These are phyloP conservation scores for Amphicarpaea edgeworthii DNA, from an alignment of 306 rosid genomes.

Conservation along the genomic window DNA sequence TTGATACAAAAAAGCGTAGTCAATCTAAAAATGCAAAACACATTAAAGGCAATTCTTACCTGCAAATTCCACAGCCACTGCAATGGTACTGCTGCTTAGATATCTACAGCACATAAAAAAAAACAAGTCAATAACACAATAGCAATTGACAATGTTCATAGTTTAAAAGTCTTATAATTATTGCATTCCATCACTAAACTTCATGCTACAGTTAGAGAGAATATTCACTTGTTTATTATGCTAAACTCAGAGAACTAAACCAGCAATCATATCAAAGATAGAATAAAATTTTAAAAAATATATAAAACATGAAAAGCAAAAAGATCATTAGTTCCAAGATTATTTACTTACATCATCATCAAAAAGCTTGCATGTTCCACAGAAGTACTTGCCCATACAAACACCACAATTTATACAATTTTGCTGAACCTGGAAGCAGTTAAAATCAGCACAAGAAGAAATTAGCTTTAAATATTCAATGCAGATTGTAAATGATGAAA, in stretches of 20 bases:
- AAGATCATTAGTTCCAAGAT: neutral
- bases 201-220: neutral
- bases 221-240: neutral
- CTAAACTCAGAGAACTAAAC: neutral
- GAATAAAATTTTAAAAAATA: conserved; percentile 2
- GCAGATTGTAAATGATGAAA: neutral
- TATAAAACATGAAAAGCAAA: neutral
- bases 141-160: neutral
- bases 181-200: neutral
- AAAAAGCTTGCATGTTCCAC: conserved; percentile 80
- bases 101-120: conserved; percentile 53
- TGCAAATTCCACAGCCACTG: conserved; percentile 89
- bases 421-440: conserved; percentile 71
- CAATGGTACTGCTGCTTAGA: conserved; percentile 89
- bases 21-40: neutral
- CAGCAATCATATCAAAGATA: neutral
- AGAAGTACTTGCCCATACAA: conserved; percentile 90
- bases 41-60: conserved; percentile 54
- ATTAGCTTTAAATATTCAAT: neutral
- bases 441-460: conserved; percentile 25
- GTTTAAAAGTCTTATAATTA: neutral
- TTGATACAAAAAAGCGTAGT: neutral
- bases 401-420: conserved; percentile 86
- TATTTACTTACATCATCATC: conserved; percentile 85
- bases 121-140: neutral